These are phyloP conservation scores for Fusarium sp. DNA, from an alignment of 2,329 filamentous ascomycete species.

Conservation along the genomic window DNA sequence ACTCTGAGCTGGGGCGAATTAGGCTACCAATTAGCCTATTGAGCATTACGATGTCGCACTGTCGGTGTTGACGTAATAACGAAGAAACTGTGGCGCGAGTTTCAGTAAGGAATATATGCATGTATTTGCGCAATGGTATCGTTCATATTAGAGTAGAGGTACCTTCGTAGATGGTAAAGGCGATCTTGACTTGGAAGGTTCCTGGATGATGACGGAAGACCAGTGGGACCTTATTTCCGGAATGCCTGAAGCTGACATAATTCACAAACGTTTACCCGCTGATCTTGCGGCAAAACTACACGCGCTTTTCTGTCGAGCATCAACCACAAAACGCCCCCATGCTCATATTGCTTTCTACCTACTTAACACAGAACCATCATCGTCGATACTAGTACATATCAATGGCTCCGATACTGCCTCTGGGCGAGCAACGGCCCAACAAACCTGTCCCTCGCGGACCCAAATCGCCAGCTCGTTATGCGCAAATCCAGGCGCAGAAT, in stretches of 20 bases:
- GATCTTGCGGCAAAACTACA: neutral
- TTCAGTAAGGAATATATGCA: too few relatives aligned
- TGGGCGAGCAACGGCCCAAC: slow-evolving; percentile 27
- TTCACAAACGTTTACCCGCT: neutral
- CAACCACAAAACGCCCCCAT: neutral
- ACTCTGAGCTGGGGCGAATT: too few relatives aligned
- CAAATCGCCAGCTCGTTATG: slow-evolving; percentile 52
- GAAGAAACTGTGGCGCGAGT: too few relatives aligned
- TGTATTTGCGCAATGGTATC: too few relatives aligned
- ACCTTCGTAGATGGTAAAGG: too few relatives aligned
- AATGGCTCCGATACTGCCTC: slow-evolving; percentile 32
- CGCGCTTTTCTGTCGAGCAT: slow-evolving; percentile 1
- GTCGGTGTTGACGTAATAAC: too few relatives aligned
- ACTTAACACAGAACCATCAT: neutral
- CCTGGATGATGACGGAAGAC: neutral
- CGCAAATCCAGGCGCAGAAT: slow-evolving; percentile 72
- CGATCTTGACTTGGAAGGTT: neutral
- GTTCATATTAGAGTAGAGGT: too few relatives aligned
- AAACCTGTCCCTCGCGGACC: slow-evolving; percentile 57
- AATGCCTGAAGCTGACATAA: slow-evolving; percentile 7
- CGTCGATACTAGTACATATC: neutral
- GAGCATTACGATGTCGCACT: too few relatives aligned
- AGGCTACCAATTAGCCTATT: too few relatives aligned
- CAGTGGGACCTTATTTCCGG: slow-evolving; percentile 3
- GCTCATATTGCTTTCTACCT: neutral